Conservation (phyloP, 208 protist species). For the Leishmania tropica region DNA sequence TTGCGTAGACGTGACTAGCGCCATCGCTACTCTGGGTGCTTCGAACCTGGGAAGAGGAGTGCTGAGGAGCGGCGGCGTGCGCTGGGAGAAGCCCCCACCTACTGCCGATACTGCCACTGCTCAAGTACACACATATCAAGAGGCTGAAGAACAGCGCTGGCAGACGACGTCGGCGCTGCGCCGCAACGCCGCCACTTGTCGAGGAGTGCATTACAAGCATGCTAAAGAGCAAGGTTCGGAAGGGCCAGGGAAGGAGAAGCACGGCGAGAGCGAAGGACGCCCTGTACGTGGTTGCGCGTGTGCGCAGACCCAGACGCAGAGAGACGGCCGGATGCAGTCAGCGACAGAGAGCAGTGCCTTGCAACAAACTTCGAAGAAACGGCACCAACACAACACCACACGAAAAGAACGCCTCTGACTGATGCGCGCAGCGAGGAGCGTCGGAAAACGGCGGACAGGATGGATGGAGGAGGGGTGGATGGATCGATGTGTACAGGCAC, state of each 20-base stretch:
- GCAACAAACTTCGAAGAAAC: neutral
- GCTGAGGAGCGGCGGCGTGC: neutral
- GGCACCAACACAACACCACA: neutral
- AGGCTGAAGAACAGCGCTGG: neutral
- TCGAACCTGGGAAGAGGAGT: neutral
- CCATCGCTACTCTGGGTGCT: neutral
- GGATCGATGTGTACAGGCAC: neutral
- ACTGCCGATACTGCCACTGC: neutral
- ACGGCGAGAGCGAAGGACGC: neutral
- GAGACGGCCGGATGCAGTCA: neutral
- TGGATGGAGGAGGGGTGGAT: neutral
- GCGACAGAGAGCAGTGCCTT: neutral
- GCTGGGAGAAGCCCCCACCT: neutral
- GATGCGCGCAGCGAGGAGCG: neutral
- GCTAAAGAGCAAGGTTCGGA: neutral
- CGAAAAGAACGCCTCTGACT: neutral
- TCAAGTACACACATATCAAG: neutral
- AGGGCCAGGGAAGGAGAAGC: conserved; percentile 4
- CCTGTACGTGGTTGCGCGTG: neutral
- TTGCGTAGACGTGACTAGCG: conserved; percentile 12
- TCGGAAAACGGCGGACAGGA: neutral
- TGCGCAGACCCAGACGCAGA: neutral
- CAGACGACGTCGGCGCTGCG: neutral
- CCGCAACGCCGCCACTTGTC: neutral
- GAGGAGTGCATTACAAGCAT: neutral